Base-by-base conservation (phyloP, 2,329 filamentous ascomycete genomes). In the Trichoderma cornu-damae region DNA sequence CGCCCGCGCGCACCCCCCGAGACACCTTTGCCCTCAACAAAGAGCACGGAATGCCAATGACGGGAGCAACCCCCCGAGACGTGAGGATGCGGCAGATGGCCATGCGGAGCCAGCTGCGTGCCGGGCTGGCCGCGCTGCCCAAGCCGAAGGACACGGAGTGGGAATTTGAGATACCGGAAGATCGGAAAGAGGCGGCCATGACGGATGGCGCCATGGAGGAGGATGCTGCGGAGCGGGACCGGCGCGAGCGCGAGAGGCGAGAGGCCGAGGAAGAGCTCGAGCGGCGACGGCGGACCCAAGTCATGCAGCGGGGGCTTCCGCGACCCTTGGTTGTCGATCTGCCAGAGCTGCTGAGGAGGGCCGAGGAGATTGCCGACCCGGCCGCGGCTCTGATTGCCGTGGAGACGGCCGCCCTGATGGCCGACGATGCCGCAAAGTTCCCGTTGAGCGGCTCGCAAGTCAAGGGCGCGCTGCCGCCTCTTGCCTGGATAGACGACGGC, bases 101-200 rank as follows among this genome's bases (percentile, higher is more conserved):
- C 5, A 72, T 86, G 63, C 86, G 86, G 42, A 81, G 83, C 60
- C 83, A 87, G 61, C 76, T 99, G 6, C 84, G 84, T 59, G 79
- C 82, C 50, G 83, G 87, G 40, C 81, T 99, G n/a, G 82, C 90
- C 4, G 85, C 89, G 20, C 79, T 99, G 14, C 94, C 94, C 1
- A 95, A 89, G 67, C 94, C 94, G 0, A 96, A 96, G 68, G 90
- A 96, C 67, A 88, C 85, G 0, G 92, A 96, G 63, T 97, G 90
- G 87, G 94, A 97, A 64, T 83, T 97, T 44, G 93, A 96, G 69
- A 75, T 96, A 32, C 93, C 93, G 0, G 90, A 95, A 38, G 91
- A 96, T 62, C 80, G 88, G 61, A 77, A 82, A 60, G 89, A 94
- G 64, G 67, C 75, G 3, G 71, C 61, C 24, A 65, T 67, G n/a